phyloP scores from a whole-genome alignment of 371 early-diverging fungal species.

The Apophysomyces elegans region DNA sequence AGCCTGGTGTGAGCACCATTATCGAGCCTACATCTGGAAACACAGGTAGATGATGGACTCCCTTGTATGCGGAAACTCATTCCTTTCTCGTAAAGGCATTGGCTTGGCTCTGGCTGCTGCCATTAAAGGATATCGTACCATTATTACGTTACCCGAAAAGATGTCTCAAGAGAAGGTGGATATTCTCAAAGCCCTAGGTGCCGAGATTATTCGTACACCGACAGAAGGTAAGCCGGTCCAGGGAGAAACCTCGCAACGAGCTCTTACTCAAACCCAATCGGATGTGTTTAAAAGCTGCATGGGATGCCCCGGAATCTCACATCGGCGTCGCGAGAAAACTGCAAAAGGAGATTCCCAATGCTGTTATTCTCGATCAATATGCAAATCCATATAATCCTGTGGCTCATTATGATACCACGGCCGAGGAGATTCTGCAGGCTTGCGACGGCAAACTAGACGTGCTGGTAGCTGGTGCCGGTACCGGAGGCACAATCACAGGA shows the following conservation, averaged over 20 bases:
- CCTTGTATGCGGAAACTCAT: background rate
- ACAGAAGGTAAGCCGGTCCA: constrained; percentile 66
- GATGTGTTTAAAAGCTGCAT: constrained; percentile 67
- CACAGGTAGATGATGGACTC: constrained; percentile 64
- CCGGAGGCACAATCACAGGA: constrained; percentile 98
- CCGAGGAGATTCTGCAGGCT: constrained; percentile 84
- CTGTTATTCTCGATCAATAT: constrained; percentile 96
- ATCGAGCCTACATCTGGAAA: constrained; percentile 98
- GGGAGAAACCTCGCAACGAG: background rate
- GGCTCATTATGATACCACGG: constrained; percentile 93
- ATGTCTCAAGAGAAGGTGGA: constrained; percentile 98
- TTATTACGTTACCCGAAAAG: constrained; percentile 97
- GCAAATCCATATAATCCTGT: constrained; percentile 95
- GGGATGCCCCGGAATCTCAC: constrained; percentile 97
- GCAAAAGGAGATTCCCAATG: constrained; percentile 91
- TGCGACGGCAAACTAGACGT: constrained; percentile 93
- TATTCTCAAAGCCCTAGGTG: constrained; percentile 94
- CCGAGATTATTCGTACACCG: constrained; percentile 97
- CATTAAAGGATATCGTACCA: constrained; percentile 95
- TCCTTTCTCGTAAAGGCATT: constrained; percentile 55
- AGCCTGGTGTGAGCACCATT: constrained; percentile 86
- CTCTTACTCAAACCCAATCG: too few relatives aligned
- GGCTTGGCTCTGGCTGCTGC: constrained; percentile 93
- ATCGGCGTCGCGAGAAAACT: constrained; percentile 94
- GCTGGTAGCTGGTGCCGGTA: constrained; percentile 96